phyloP scores from a whole-genome alignment of 2,329 filamentous ascomycete species.

The Stagonosporopsis cucurbitacearum region DNA sequence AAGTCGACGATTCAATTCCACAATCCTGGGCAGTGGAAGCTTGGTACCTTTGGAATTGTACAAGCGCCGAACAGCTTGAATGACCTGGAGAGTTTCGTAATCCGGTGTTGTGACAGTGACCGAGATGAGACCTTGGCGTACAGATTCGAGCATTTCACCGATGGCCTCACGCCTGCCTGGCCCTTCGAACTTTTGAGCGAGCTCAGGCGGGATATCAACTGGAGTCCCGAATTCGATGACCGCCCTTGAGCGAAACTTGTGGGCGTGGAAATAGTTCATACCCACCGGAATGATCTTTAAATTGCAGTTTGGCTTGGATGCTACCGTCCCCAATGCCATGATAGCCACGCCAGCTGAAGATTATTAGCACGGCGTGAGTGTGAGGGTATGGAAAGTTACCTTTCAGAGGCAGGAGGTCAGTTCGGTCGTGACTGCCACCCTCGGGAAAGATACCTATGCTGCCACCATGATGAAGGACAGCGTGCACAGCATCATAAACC shows the following conservation, averaged over 20 bases:
- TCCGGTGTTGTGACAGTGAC: constrained; percentile 93
- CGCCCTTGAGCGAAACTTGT: constrained; percentile 96
- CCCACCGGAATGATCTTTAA: constrained; percentile 95
- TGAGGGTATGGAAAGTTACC: constrained; percentile 22
- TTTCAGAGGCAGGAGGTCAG: constrained; percentile 88
- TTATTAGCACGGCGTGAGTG: constrained; percentile 22
- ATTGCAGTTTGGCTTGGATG: constrained; percentile 82
- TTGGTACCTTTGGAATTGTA: constrained; percentile 97
- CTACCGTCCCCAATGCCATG: constrained; percentile 92
- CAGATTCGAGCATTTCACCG: constrained; percentile 80
- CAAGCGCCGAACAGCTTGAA: constrained; percentile 89
- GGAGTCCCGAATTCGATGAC: constrained; percentile 94
- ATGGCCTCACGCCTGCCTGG: constrained; percentile 77
- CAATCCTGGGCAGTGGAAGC: constrained; percentile 86
- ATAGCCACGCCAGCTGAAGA: constrained; percentile 84
- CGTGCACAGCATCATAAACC: constrained; percentile 93
- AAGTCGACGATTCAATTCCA: constrained; percentile 90
- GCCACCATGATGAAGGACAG: constrained; percentile 78
- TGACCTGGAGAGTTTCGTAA: constrained; percentile 88
- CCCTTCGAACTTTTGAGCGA: constrained; percentile 86
- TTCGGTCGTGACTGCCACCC: constrained; percentile 93
- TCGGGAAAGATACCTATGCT: constrained; percentile 98
- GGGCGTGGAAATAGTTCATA: constrained; percentile 99
- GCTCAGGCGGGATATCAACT: constrained; percentile 79
- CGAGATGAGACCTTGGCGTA: constrained; percentile 82